Base-by-base conservation (phyloP, 345 rosid genomes). In the Erucastrum elatum region DNA sequence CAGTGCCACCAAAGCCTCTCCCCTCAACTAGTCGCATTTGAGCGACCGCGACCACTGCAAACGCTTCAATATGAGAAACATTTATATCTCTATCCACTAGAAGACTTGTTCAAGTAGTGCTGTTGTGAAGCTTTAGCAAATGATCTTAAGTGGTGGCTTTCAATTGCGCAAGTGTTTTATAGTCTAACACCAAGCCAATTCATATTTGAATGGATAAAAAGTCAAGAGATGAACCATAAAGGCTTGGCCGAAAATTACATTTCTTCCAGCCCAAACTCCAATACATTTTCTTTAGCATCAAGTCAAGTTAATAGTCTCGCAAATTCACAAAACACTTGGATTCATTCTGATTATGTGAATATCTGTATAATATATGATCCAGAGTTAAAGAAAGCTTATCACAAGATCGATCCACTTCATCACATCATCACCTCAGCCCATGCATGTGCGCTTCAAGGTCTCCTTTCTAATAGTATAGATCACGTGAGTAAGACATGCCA, bases 11-110 rank as follows among this genome's bases (percentile, higher is more conserved):
- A 81, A 84, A 82, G 82, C 76, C 49, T 90, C 88, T 7, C 89
- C 97, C 5, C 97, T 91, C 51, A 85, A 90, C 2, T 96, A 94
- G 79, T 84, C 94, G 0, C 96, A 94, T 13, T 93, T 97, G 99
- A 90, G 87, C 49, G 92, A 93, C 65, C 84, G 85, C 8, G 92
- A 93, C 1, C 89, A 90, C 72, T 95, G 99, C 89, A 87, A 87
- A 82, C 83, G 41, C 59, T 80, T 88, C 85, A 85, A 89, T 17
- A 95, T 90, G 67, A 81, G 75, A 31, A 21, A 16, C 69, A 46
- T 12, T 55, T 64, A 6, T 53, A 16, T 39, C 46, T 77, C 9
- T 72, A 0, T 68, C 62, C 21, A 6, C 39, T 33, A 31, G 49
- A 51, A 51, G 56, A 51, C 56, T 51, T 51, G 56, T n/a, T n/a